Conservation (phyloP, 1,284 basidiomycete species). For the Moniliella sp. region DNA sequence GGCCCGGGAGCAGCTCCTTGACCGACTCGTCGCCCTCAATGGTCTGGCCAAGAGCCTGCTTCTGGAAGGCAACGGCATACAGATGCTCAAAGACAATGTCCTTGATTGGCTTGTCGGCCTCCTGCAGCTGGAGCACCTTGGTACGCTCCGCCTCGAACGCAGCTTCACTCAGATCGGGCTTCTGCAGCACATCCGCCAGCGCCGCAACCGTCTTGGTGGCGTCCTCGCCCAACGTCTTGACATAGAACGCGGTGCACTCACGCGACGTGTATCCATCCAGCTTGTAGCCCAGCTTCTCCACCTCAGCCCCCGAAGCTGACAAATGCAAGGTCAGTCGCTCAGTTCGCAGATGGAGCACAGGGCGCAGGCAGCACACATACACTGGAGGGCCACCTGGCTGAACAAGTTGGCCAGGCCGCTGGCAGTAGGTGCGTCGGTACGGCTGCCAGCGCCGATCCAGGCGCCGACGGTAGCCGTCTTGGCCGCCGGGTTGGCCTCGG, state of each 20-base stretch:
- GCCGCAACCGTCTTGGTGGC: constrained; percentile 78
- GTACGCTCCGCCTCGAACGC: constrained; percentile 91
- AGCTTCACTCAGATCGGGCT: constrained; percentile 68
- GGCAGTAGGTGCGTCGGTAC: constrained; percentile 77
- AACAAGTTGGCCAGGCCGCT: constrained; percentile 96
- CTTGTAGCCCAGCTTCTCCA: constrained; percentile 92
- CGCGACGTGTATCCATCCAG: constrained; percentile 95
- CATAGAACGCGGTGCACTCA: constrained; percentile 98
- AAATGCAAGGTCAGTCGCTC: too few species aligned
- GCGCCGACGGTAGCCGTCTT: constrained; percentile 94
- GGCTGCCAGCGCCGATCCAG: constrained; percentile 94
- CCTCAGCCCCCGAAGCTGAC: constrained; percentile 84
- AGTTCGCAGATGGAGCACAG: too few species aligned
- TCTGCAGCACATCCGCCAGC: constrained; percentile 92
- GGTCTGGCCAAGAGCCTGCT: constrained; percentile 75
- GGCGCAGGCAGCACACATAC: constrained; percentile 19
- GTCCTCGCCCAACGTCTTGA: constrained; percentile 93
- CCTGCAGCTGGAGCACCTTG: constrained; percentile 90
- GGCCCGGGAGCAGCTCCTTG: constrained; percentile 74
- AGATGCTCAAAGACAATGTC: constrained; percentile 98
- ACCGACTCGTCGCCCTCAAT: constrained; percentile 95
- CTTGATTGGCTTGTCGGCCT: constrained; percentile 93
- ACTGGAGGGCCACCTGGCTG: constrained; percentile 63
- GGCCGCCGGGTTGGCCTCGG: constrained; percentile 70
- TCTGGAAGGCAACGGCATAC: constrained; percentile 87